phyloP scores from a whole-genome alignment of 768 basidiomycete species.

The Leccinum boreale region DNA sequence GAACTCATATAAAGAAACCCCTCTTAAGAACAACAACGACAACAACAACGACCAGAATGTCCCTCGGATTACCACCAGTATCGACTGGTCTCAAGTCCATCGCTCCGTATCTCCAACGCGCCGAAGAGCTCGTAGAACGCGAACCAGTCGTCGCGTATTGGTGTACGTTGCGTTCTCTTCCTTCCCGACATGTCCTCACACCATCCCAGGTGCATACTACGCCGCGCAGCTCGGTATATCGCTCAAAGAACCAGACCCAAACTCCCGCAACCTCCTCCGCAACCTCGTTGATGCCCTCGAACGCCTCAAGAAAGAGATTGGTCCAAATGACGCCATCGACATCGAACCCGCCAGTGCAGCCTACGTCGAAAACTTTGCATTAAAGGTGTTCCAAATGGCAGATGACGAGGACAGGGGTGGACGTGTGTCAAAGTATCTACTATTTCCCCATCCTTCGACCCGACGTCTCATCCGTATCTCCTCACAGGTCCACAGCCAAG shows the following conservation, averaged over 20 bases:
- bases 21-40: too few relatives aligned
- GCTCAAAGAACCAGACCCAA: conserved; percentile 60
- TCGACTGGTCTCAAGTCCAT: conserved; percentile 63
- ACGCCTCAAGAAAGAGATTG: conserved; percentile 71
- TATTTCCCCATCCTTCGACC: not conserved
- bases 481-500: conserved; percentile 77
- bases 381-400: conserved; percentile 82
- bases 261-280: conserved; percentile 67
- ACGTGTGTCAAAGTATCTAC: conserved; percentile 63
- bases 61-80: conserved; percentile 57
- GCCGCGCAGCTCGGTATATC: conserved; percentile 86
- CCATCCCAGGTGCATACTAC: conserved; percentile 75
- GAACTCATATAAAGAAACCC: not conserved
- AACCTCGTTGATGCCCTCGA: conserved; percentile 78
- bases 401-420: conserved; percentile 90
- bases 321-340: conserved; percentile 74
- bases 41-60: conserved; percentile 16
- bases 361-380: conserved; percentile 93
- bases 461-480: conserved; percentile 5
- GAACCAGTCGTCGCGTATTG: conserved; percentile 93
- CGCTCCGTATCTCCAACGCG: conserved; percentile 81
- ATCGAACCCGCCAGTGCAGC: conserved; percentile 80
- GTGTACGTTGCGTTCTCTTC: conserved; percentile 56
- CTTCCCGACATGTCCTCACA: not conserved
- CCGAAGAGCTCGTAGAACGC: conserved; percentile 77